phyloP scores from a whole-genome alignment of 768 basidiomycete genomes.

The Lyophyllum atratum region DNA sequence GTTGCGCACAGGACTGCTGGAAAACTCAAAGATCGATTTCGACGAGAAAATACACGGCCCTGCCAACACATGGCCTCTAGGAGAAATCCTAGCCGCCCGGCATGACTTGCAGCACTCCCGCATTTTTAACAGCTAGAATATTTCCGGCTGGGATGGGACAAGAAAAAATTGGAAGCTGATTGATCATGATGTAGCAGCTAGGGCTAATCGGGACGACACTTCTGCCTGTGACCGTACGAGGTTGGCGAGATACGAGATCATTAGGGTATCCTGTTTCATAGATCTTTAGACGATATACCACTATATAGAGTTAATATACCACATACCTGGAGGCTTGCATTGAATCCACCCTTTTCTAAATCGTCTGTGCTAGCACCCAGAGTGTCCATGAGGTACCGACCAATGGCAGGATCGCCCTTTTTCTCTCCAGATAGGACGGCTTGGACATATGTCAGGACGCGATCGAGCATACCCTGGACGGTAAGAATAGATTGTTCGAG shows the following conservation, averaged over 20 bases:
- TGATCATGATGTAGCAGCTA: constrained; percentile 54
- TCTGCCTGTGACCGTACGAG: constrained; percentile 93
- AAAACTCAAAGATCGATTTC: constrained; percentile 27
- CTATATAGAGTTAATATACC: not conserved
- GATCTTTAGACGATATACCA: constrained; percentile 21
- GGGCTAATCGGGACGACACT: constrained; percentile 82
- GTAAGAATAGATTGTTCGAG: constrained; percentile 72
- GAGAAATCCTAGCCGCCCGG: constrained; percentile 85
- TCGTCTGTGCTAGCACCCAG: constrained; percentile 72
- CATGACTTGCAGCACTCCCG: constrained; percentile 96
- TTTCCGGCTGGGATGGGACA: not conserved
- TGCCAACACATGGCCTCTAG: constrained; percentile 93
- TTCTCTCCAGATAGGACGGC: constrained; percentile 77
- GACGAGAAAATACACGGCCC: constrained; percentile 57
- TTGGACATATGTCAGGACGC: constrained; percentile 83
- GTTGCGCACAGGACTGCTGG: constrained; percentile 49
- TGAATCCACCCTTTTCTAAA: constrained; percentile 73
- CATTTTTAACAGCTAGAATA: constrained; percentile 85
- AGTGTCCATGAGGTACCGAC: constrained; percentile 89
- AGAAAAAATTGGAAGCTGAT: constrained; percentile 8
- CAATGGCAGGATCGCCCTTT: constrained; percentile 81
- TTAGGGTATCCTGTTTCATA: constrained; percentile 74
- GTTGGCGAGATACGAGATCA: constrained; percentile 94
- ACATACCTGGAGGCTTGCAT: constrained; percentile 71
- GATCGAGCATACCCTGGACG: constrained; percentile 80